phyloP scores from a whole-genome alignment of 305 asterid species.

The Solanum hybrid region DNA sequence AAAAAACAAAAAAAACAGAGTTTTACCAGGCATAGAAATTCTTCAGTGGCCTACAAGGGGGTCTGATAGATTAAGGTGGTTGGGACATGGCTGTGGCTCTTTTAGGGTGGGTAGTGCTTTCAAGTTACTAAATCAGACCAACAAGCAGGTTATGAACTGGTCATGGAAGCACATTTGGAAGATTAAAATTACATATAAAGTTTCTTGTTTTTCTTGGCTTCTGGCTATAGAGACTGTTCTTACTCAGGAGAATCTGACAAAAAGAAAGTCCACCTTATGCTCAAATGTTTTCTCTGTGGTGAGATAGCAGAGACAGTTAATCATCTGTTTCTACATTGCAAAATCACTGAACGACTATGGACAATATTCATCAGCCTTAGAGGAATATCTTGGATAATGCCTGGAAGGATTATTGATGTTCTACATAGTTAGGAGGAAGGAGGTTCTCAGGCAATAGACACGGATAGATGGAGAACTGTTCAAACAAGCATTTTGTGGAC shows the following conservation, averaged over 20 bases:
- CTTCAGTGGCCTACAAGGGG: neutral
- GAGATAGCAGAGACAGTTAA: neutral
- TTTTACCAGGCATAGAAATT: neutral
- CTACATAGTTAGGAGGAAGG: neutral
- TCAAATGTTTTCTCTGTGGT: neutral
- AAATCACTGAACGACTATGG: neutral
- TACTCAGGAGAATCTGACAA: neutral
- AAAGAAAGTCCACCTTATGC: neutral
- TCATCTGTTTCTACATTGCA: neutral
- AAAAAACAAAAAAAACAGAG: neutral
- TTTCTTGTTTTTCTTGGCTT: neutral
- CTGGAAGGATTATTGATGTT: neutral
- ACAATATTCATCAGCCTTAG: neutral
- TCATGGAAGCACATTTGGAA: neutral
- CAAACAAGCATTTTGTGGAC: neutral
- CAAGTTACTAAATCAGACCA: neutral
- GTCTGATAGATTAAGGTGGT: neutral
- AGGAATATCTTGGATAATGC: neutral
- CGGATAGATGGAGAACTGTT: neutral
- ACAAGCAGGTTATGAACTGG: neutral
- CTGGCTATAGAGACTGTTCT: neutral
- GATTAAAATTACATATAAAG: neutral
- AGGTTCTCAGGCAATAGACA: neutral
- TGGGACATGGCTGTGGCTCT: neutral
- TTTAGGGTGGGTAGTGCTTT: neutral